Evolutionary conservation across 306 rosid species (phyloP).

Genomic region (Vigna radiata): DNA sequence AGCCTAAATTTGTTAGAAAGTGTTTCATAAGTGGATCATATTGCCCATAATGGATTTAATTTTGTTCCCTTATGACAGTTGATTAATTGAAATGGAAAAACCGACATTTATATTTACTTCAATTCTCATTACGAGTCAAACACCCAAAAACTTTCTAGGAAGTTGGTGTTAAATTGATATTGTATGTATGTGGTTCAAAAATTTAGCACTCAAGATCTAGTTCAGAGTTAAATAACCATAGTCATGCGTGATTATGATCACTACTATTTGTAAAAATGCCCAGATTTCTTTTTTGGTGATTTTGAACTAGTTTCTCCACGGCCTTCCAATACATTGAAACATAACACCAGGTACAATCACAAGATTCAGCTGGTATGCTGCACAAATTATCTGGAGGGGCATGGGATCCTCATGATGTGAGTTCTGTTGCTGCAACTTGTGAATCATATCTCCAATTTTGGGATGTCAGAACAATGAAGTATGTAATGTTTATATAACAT

Average conservation of each 20-base stretch:
- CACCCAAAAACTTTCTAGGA: not conserved
- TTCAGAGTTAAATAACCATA: constrained; percentile 23
- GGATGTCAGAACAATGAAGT: constrained; percentile 97
- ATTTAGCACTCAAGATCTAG: constrained; percentile 7
- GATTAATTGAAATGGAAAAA: constrained; percentile 27
- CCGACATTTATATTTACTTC: constrained; percentile 12
- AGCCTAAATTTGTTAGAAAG: constrained; percentile 7
- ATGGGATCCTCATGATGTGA: constrained; percentile 97
- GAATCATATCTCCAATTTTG: constrained; percentile 90
- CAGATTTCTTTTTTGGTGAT: constrained; percentile 29
- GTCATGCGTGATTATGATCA: constrained; percentile 4
- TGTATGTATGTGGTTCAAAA: constrained; percentile 1
- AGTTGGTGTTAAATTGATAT: constrained; percentile 17
- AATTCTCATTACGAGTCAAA: constrained; percentile 14
- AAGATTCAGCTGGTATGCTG: constrained; percentile 85
- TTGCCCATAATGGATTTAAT: constrained; percentile 24
- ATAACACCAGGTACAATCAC: constrained; percentile 74
- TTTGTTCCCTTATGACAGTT: constrained; percentile 17
- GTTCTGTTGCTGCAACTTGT: constrained; percentile 82
- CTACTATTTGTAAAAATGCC: constrained; percentile 9
- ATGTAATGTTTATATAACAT: constrained; percentile 46
- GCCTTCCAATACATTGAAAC: not conserved
- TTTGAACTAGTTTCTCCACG: constrained; percentile 40
- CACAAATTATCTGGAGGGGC: constrained; percentile 93
- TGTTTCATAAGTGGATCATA: constrained; percentile 10